Evolutionary conservation across 441 rosid genomes (phyloP).

Genomic region (Cnidoscolus chayamansa): DNA sequence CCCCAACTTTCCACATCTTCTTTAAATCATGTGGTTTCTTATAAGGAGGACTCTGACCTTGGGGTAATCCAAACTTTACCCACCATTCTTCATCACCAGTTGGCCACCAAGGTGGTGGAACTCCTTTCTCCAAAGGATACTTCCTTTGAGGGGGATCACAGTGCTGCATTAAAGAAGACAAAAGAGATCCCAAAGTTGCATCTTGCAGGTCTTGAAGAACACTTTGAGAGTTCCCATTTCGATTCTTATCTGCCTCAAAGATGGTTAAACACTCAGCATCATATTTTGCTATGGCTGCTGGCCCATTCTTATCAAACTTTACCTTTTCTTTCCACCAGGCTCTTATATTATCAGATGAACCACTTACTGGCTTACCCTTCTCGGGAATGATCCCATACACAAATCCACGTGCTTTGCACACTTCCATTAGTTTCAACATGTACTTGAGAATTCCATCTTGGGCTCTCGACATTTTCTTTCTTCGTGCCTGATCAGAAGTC

Average conservation of each 20-base stretch:
- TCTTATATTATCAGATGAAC: conserved; percentile 89
- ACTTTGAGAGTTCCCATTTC: conserved; percentile 58
- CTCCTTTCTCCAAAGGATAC: conserved; percentile 83
- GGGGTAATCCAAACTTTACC: conserved; percentile 57
- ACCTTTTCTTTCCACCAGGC: conserved; percentile 99
- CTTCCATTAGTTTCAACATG: conserved; percentile 98
- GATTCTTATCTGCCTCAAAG: conserved; percentile 50
- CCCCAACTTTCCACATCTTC: conserved; percentile 99
- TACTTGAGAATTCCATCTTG: conserved; percentile 99
- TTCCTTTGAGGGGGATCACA: conserved; percentile 98
- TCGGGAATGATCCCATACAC: conserved; percentile 97
- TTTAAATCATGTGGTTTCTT: conserved; percentile 95
- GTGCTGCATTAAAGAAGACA: conserved; percentile 97
- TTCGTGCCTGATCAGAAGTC: conserved; percentile 79
- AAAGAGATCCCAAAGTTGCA: conserved; percentile 87
- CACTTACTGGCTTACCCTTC: conserved; percentile 92
- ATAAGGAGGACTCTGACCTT: conserved; percentile 76
- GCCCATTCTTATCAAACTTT: conserved; percentile 95
- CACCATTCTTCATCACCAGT: conserved; percentile 93
- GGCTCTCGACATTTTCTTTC: conserved; percentile 99
- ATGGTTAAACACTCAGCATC: conserved; percentile 77
- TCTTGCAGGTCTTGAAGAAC: conserved; percentile 89
- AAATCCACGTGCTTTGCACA: conserved; percentile 93
- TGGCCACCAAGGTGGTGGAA: conserved; percentile 99
- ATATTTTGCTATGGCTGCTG: conserved; percentile 84